These are phyloP conservation scores for Eucalyptus sp. DNA, from an alignment of 345 rosid species.

Conservation along the genomic window DNA sequence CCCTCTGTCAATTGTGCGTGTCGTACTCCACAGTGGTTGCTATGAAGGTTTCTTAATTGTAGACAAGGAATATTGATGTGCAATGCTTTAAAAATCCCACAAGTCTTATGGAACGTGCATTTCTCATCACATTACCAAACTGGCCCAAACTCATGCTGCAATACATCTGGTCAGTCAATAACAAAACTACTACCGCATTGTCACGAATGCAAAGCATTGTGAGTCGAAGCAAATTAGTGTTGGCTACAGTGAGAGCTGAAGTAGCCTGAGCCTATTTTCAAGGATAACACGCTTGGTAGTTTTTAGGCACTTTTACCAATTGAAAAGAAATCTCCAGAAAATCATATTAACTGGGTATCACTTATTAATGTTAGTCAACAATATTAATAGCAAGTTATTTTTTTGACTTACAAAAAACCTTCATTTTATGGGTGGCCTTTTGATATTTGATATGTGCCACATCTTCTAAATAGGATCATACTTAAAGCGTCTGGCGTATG, in stretches of 20 bases:
- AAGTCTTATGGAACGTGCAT: accelerated
- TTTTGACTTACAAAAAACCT: neutral
- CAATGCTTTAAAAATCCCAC: too few species aligned
- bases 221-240: neutral
- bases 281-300: neutral
- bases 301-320: neutral
- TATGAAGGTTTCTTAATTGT: too few species aligned
- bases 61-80: too few species aligned
- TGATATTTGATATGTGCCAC: neutral
- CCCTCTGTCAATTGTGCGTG: too few species aligned
- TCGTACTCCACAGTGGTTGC: too few species aligned
- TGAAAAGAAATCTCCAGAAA: neutral
- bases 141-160: neutral
- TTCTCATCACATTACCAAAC: neutral
- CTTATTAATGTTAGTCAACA: neutral
- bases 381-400: neutral
- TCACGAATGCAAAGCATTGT: neutral
- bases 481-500: neutral
- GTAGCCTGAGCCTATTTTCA: neutral
- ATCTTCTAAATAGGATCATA: neutral
- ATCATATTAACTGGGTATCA: neutral
- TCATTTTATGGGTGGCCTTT: neutral
- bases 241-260: neutral
- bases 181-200: accelerated
- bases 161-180: neutral